Evolutionary conservation across 768 basidiomycete species (phyloP).

Genomic region (Tylopilus subfusipes): DNA sequence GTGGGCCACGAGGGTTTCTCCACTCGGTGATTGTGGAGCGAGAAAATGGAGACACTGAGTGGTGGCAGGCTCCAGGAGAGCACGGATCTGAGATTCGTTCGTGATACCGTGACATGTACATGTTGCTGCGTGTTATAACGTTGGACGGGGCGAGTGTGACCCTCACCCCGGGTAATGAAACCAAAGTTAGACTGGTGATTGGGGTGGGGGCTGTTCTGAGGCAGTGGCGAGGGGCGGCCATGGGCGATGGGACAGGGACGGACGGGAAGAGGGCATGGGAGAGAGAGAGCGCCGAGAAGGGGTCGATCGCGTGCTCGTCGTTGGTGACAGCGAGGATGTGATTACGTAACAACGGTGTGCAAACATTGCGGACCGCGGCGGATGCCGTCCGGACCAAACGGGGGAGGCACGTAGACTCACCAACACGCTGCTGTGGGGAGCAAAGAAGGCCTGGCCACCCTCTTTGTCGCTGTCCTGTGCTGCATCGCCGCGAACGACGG

Average conservation of each 20-base stretch:
- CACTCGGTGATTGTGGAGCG: neutral
- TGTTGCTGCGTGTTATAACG: neutral
- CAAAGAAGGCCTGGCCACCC: neutral
- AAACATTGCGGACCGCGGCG: slow-evolving; percentile 13
- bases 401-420: too few relatives aligned
- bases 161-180: neutral
- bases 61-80: too few relatives aligned
- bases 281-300: neutral
- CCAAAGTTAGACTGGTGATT: neutral
- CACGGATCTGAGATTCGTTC: neutral
- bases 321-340: slow-evolving; percentile 17
- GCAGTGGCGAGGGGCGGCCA: neutral
- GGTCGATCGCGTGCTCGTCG: slow-evolving; percentile 17
- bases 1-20: too few relatives aligned
- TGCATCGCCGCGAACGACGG: neutral
- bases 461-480: too few relatives aligned
- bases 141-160: neutral
- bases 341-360: slow-evolving; percentile 19
- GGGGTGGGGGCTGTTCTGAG: neutral
- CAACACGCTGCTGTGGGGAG: slow-evolving; percentile 14
- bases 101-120: too few relatives aligned
- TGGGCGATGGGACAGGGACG: neutral
- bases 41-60: neutral
- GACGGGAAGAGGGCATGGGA: neutral
- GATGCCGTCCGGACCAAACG: slow-evolving; percentile 25